phyloP scores from a whole-genome alignment of 2,329 filamentous ascomycete genomes.

The Diaporthe longicolla region DNA sequence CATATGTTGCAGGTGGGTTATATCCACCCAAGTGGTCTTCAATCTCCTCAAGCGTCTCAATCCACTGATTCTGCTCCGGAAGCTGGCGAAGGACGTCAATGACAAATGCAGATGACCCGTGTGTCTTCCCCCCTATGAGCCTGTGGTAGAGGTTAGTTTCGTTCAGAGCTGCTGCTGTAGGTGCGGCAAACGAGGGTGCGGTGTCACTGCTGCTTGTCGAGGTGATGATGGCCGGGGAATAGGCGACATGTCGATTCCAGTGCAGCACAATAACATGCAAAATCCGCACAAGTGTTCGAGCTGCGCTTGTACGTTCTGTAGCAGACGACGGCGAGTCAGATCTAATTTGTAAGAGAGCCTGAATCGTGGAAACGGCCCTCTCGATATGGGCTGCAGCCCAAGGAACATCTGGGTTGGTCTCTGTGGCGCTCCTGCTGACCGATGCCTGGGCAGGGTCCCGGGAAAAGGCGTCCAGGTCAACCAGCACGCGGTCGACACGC shows the following conservation, averaged over 20 bases:
- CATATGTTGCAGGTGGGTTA: slow-evolving; percentile 49
- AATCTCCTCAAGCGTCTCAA: slow-evolving; percentile 55
- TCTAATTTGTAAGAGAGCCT: slow-evolving; percentile 55
- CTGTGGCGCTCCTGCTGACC: slow-evolving; percentile 41
- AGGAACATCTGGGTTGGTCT: slow-evolving; percentile 56
- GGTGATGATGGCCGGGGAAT: background rate
- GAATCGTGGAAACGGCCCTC: slow-evolving; percentile 59
- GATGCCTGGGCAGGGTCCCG: slow-evolving; percentile 9
- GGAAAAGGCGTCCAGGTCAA: slow-evolving; percentile 56
- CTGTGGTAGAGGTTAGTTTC: slow-evolving; percentile 63
- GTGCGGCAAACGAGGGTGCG: background rate
- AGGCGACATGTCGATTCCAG: slow-evolving; percentile 37
- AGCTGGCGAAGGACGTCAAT: slow-evolving; percentile 60
- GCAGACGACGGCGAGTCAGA: slow-evolving; percentile 55
- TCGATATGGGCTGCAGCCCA: slow-evolving; percentile 66
- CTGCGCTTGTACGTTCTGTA: slow-evolving; percentile 61
- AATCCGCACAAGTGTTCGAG: slow-evolving; percentile 63
- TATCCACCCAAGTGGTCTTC: slow-evolving; percentile 47
- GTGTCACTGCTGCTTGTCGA: background rate
- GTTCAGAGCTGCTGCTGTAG: slow-evolving; percentile 45
- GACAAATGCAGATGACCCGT: slow-evolving; percentile 59
- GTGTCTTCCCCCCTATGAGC: slow-evolving; percentile 61
- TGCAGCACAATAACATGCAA: slow-evolving; percentile 59
- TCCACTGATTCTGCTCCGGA: slow-evolving; percentile 60
- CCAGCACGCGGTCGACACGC: slow-evolving; percentile 62